A percentile compares a stretch with the other conserved stretches of the same genome.
Evolutionary conservation across 2,329 filamentous ascomycete species (phyloP).

Genomic region (Ophiostoma australiae): DNA sequence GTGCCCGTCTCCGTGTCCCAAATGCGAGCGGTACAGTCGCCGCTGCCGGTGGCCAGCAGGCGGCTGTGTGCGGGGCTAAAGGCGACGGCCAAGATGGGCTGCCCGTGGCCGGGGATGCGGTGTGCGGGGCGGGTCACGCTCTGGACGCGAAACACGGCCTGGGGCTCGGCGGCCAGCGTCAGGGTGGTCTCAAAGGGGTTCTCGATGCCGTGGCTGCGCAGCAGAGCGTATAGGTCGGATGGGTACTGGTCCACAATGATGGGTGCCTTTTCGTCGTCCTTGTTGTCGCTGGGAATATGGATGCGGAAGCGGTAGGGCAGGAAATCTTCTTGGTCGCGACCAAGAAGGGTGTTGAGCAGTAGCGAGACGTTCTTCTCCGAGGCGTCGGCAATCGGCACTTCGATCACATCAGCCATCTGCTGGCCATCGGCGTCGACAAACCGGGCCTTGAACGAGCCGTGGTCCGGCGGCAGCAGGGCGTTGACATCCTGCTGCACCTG

Average conservation of each 20-base stretch:
- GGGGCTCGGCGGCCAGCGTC: constrained; percentile 62
- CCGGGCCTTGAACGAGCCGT: constrained; percentile 76
- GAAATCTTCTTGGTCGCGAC: constrained; percentile 55
- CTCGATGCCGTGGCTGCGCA: constrained; percentile 52
- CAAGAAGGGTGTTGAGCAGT: constrained; percentile 77
- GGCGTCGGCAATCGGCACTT: constrained; percentile 77
- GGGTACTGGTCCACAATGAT: constrained; percentile 54
- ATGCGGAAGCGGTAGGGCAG: constrained; percentile 59
- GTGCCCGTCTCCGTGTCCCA: constrained; percentile 96
- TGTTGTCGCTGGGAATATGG: constrained; percentile 48
- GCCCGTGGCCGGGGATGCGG: constrained; percentile 82
- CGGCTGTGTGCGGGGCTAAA: constrained; percentile 77
- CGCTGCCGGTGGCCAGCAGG: constrained; percentile 79
- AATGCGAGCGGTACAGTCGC: constrained; percentile 84
- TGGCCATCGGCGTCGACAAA: constrained; percentile 78
- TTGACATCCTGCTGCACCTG: constrained; percentile 70
- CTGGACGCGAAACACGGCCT: constrained; percentile 90
- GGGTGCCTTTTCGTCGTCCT: constrained; percentile 15
- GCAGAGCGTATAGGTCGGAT: constrained; percentile 49
- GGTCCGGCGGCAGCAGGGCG: constrained; percentile 60
- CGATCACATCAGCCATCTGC: constrained; percentile 63
- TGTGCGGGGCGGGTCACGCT: constrained; percentile 86
- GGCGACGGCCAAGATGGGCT: constrained; percentile 78
- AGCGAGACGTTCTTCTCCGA: constrained; percentile 85
- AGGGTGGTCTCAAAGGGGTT: constrained; percentile 52